A percentile compares a stretch with the other conserved stretches of the same genome.
phyloP scores from a whole-genome alignment of 148 eudicot genomes.

The Bassia scoparia region DNA sequence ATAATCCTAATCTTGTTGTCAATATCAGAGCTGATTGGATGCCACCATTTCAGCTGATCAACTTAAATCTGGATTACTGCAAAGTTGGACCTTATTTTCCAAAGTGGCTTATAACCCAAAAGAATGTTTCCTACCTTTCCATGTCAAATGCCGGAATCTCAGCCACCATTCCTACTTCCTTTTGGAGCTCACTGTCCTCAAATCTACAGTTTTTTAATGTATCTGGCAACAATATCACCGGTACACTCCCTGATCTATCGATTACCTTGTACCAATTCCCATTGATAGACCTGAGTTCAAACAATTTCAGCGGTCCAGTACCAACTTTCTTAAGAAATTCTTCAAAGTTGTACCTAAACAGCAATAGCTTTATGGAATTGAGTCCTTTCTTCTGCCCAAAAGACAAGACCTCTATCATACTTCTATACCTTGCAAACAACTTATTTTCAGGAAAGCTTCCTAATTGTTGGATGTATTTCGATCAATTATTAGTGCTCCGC shows the following conservation, averaged over 20 bases:
- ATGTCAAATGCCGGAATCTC: background rate
- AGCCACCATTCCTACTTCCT: background rate
- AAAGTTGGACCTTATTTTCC: background rate
- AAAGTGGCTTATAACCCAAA: background rate
- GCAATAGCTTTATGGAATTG: background rate
- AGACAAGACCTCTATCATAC: background rate
- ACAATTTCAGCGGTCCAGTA: background rate
- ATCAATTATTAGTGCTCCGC: background rate
- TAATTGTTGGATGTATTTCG: background rate
- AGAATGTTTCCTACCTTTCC: background rate
- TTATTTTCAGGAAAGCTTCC: background rate
- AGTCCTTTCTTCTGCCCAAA: conserved; percentile 1
- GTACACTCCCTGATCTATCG: background rate
- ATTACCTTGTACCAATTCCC: background rate
- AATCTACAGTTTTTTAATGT: background rate
- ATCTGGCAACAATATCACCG: background rate
- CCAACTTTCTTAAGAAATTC: background rate
- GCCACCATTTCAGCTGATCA: background rate
- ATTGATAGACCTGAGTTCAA: background rate
- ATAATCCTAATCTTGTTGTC: background rate
- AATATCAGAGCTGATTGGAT: background rate
- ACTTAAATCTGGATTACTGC: background rate
- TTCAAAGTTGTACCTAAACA: background rate
- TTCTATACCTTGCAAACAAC: background rate
- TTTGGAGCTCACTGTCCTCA: background rate